phyloP scores from a whole-genome alignment of 1,139 yeast species.

The Kodamaea sp. region DNA sequence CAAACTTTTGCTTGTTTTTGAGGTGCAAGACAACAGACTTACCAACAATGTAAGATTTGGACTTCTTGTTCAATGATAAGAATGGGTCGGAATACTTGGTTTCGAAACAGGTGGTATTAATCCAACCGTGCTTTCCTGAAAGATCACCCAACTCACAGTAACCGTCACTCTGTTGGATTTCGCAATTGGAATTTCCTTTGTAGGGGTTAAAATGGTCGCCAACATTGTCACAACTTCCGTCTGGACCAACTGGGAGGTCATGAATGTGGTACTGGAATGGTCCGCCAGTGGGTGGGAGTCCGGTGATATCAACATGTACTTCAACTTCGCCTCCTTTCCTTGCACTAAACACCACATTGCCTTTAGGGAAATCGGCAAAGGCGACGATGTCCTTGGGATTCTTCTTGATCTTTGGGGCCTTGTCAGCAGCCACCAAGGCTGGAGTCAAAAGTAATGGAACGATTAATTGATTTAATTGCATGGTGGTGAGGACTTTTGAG shows the following conservation, averaged over 20 bases:
- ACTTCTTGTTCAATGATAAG: constrained; percentile 48
- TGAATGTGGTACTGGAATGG: constrained; percentile 63
- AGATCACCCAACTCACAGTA: constrained; percentile 63
- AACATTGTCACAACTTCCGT: constrained; percentile 49
- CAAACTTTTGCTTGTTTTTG: constrained; percentile 50
- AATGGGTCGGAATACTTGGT: constrained; percentile 54
- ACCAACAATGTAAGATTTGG: constrained; percentile 53
- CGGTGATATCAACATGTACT: constrained; percentile 61
- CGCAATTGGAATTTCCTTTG: constrained; percentile 47
- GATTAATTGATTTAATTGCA: constrained; percentile 7
- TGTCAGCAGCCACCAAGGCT: constrained; percentile 23
- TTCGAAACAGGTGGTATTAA: constrained; percentile 57
- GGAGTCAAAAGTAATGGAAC: constrained; percentile 7
- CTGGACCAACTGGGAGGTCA: constrained; percentile 43
- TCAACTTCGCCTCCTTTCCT: constrained; percentile 49
- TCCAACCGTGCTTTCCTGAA: constrained; percentile 63
- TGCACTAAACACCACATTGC: constrained; percentile 53
- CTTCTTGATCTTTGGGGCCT: constrained; percentile 40
- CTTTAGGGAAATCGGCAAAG: constrained; percentile 59
- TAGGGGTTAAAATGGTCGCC: constrained; percentile 59
- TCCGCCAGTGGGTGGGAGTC: constrained; percentile 57
- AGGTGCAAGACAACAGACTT: constrained; percentile 54
- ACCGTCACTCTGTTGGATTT: constrained; percentile 47
- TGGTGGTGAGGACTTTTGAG: too few relatives aligned
- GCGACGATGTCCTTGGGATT: constrained; percentile 53